phyloP scores from a whole-genome alignment of 176 grass and related monocot genomes.

The Zizania latifolia region DNA sequence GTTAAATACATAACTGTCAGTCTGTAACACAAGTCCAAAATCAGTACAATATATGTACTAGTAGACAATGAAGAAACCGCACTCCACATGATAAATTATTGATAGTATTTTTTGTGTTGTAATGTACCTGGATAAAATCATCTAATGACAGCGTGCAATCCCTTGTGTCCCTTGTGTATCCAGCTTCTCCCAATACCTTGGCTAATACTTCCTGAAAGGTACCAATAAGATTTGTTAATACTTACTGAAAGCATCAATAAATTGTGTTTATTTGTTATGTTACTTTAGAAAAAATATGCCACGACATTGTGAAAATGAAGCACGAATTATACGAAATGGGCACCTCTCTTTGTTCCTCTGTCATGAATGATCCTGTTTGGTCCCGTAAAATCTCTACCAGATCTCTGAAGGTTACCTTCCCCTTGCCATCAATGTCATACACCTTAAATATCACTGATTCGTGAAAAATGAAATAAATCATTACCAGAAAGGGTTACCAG shows the following conservation, averaged over 20 bases:
- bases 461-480: constrained; percentile 1
- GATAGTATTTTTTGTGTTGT: too few species aligned
- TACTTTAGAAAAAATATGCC: background rate
- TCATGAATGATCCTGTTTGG: constrained; percentile 66
- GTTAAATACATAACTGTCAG: too few species aligned
- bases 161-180: constrained; percentile 55
- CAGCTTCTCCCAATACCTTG: constrained; percentile 70
- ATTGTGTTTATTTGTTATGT: background rate
- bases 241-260: constrained; percentile 37
- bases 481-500: background rate
- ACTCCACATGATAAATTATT: too few species aligned
- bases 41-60: background rate
- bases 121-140: constrained; percentile 74
- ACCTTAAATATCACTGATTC: constrained; percentile 74
- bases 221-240: constrained; percentile 10
- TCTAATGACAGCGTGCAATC: constrained; percentile 54
- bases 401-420: constrained; percentile 73
- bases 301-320: background rate
- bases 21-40: background rate
- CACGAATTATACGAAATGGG: background rate
- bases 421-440: constrained; percentile 75
- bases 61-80: background rate
- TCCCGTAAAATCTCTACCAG: constrained; percentile 45
- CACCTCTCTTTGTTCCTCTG: constrained; percentile 67
- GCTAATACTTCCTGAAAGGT: constrained; percentile 51